Percentiles rank a stretch among this genome's conserved stretches.
phyloP scores from a whole-genome alignment of 2,329 filamentous ascomycete genomes.

The Aspergillus sp. region DNA sequence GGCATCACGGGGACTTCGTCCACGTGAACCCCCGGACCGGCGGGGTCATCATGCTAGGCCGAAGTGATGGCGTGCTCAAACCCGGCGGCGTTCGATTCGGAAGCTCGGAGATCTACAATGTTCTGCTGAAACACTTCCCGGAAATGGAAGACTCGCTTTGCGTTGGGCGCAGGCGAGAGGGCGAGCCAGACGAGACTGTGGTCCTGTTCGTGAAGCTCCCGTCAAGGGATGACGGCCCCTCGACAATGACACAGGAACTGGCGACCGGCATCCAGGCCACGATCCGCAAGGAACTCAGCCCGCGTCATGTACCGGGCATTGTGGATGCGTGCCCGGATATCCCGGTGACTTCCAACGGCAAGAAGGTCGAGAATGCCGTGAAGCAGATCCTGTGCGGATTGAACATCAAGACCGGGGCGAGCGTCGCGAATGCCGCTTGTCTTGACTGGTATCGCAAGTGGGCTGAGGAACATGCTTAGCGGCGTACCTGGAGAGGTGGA shows the following conservation, averaged over 20 bases:
- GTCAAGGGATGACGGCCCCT: slow-evolving; percentile 7
- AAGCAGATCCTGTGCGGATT: slow-evolving; percentile 91
- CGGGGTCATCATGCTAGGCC: slow-evolving; percentile 80
- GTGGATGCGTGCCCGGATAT: slow-evolving; percentile 79
- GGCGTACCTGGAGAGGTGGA: background rate
- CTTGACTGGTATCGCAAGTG: slow-evolving; percentile 81
- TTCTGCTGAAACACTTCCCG: slow-evolving; percentile 76
- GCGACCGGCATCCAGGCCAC: slow-evolving; percentile 54
- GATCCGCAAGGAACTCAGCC: slow-evolving; percentile 70
- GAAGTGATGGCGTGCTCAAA: slow-evolving; percentile 88
- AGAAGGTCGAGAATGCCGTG: slow-evolving; percentile 95
- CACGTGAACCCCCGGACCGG: slow-evolving; percentile 60
- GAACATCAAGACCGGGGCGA: slow-evolving; percentile 79
- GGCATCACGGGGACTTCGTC: slow-evolving; percentile 95
- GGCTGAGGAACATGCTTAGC: slow-evolving; percentile 47
- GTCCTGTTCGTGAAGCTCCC: slow-evolving; percentile 79
- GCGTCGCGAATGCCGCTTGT: slow-evolving; percentile 84
- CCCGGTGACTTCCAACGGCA: slow-evolving; percentile 85
- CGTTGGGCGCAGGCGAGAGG: slow-evolving; percentile 62
- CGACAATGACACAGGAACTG: slow-evolving; percentile 50
- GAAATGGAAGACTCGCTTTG: slow-evolving; percentile 80
- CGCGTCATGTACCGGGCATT: slow-evolving; percentile 77
- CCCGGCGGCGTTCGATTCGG: slow-evolving; percentile 87
- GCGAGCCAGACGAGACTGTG: slow-evolving; percentile 75
- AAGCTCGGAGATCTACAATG: slow-evolving; percentile 90